Percentiles rank a stretch among this genome's conserved stretches.
Evolutionary conservation across 2,329 filamentous ascomycete species (phyloP).

Genomic region (Sporothrix mexicana): DNA sequence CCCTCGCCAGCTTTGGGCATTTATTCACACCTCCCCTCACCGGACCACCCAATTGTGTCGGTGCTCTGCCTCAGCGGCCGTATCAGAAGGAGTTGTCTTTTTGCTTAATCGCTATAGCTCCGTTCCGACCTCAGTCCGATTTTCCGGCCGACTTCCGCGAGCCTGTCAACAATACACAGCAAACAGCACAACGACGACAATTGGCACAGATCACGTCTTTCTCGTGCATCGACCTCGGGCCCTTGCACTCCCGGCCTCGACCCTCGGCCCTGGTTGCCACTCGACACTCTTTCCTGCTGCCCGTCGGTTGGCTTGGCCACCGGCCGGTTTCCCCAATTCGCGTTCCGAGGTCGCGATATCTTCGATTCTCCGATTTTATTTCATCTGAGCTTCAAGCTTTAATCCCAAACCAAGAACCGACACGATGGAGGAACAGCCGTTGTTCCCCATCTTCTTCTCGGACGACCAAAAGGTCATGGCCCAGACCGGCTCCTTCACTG

Average conservation of each 20-base stretch:
- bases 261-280: neutral
- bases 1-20: neutral
- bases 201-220: slow-evolving; percentile 1
- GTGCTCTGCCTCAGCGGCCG: slow-evolving; percentile 17
- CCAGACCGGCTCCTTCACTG: slow-evolving; percentile 66
- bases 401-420: neutral
- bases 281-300: neutral
- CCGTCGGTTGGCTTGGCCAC: slow-evolving; percentile 24
- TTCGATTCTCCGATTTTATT: neutral
- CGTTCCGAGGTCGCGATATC: neutral
- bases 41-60: slow-evolving; percentile 13
- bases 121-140: neutral
- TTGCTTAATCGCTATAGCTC: neutral
- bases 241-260: neutral
- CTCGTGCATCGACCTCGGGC: neutral
- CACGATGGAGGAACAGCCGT: slow-evolving; percentile 40
- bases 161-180: neutral
- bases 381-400: too few relatives aligned
- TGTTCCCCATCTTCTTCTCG: slow-evolving; percentile 32
- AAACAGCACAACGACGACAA: neutral
- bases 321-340: slow-evolving; percentile 2
- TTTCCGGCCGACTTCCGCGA: slow-evolving; percentile 21
- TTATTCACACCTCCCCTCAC: neutral
- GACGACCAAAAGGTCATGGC: slow-evolving; percentile 55
- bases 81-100: slow-evolving; percentile 1